Evolutionary conservation across 495 filamentous ascomycete genomes (phyloP).

Genomic region (Penicillium samsonianum): DNA sequence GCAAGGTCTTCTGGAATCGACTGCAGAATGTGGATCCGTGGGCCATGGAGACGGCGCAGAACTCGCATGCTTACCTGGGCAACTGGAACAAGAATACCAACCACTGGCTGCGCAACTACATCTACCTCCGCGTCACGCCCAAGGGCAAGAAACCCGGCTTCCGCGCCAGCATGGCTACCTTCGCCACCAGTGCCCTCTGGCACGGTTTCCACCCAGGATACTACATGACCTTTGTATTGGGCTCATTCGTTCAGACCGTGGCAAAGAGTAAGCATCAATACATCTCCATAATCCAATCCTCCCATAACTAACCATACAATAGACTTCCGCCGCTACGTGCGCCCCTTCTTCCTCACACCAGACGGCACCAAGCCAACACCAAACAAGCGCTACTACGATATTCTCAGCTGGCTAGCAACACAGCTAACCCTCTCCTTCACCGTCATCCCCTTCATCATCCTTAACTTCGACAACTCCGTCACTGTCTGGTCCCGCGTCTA

Average conservation of each 20-base stretch:
- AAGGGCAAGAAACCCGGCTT: conserved; percentile 96
- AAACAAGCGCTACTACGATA: conserved; percentile 83
- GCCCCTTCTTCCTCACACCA: conserved; percentile 88
- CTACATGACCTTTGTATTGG: conserved; percentile 86
- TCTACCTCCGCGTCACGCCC: conserved; percentile 94
- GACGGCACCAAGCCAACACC: conserved; percentile 63
- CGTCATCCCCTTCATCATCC: conserved; percentile 79
- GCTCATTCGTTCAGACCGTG: conserved; percentile 84
- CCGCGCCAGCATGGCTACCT: conserved; percentile 90
- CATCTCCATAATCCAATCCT: conserved; percentile 23
- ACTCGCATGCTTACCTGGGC: conserved; percentile 82
- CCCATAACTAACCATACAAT: conserved; percentile 12
- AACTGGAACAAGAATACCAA: conserved; percentile 99
- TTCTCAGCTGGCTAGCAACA: conserved; percentile 75
- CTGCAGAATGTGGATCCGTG: conserved; percentile 83
- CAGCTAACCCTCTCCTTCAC: conserved; percentile 83
- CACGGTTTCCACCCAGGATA: conserved; percentile 98
- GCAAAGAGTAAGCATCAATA: conserved; percentile 71
- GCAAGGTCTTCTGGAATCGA: conserved; percentile 84
- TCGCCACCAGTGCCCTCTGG: conserved; percentile 93
- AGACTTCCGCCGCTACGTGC: conserved; percentile 87
- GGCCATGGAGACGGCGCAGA: conserved; percentile 85
- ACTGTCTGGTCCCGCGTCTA: conserved; percentile 82
- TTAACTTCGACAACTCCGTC: conserved; percentile 66
- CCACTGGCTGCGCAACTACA: conserved; percentile 91